phyloP scores from a whole-genome alignment of 2,329 filamentous ascomycete species.

The Colletotrichum sp. region DNA sequence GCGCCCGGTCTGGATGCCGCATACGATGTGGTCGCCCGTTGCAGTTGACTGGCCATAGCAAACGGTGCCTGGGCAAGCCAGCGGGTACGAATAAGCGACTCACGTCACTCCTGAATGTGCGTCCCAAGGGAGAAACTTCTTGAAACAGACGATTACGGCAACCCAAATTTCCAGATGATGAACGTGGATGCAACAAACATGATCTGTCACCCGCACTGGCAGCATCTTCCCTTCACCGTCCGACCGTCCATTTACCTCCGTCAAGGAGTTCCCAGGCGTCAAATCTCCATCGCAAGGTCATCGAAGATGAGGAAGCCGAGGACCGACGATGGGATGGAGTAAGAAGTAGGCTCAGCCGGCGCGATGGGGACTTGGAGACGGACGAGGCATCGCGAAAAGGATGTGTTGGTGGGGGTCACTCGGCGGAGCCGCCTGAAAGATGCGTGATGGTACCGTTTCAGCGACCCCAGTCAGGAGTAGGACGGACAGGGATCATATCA shows the following conservation, averaged over 20 bases:
- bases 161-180: background rate
- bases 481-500: constrained; percentile 2
- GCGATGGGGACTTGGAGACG: background rate
- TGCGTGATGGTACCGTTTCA: constrained; percentile 19
- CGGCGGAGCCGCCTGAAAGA: constrained; percentile 16
- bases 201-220: background rate
- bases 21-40: background rate
- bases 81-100: background rate
- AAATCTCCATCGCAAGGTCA: background rate
- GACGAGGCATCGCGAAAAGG: background rate
- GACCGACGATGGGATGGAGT: constrained; percentile 10
- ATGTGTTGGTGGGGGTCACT: background rate
- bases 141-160: background rate
- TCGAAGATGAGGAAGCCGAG: constrained; percentile 7
- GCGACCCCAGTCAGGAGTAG: constrained; percentile 5
- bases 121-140: background rate
- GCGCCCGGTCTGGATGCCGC: background rate
- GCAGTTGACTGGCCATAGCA: background rate
- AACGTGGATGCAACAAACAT: background rate
- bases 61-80: background rate
- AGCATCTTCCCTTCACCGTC: background rate
- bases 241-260: background rate
- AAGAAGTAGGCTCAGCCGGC: background rate
- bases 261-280: background rate
- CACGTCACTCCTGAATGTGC: background rate